Percentiles rank a stretch among this genome's conserved stretches.
phyloP scores from a whole-genome alignment of 306 rosid genomes.

The Corylus heterophylla region DNA sequence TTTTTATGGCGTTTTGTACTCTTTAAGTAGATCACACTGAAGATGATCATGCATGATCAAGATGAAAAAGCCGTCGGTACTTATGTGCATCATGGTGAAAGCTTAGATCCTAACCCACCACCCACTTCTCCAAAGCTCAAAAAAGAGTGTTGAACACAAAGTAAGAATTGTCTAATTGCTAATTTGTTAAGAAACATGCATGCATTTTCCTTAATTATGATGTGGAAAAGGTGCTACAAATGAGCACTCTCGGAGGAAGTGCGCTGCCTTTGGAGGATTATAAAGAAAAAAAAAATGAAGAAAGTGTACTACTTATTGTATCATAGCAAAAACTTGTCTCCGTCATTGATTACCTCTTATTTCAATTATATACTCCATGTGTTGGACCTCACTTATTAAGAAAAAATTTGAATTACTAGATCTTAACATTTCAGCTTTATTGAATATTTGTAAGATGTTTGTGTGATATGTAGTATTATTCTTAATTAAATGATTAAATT shows the following conservation, averaged over 20 bases:
- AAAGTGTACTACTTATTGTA: no score
- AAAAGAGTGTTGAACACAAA: neutral
- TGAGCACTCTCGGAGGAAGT: neutral
- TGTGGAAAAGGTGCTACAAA: neutral
- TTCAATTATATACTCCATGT: no score
- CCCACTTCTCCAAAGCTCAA: neutral
- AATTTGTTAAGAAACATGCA: neutral
- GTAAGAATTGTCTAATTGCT: neutral
- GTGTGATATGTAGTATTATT: no score
- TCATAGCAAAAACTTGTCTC: no score
- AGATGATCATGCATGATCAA: neutral
- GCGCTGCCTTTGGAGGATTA: neutral
- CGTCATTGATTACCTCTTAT: no score
- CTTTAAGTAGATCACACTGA: constrained; percentile 12
- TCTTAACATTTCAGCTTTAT: no score
- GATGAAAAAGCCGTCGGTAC: constrained; percentile 6
- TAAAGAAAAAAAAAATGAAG: neutral
- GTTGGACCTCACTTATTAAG: no score
- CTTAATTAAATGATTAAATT: no score
- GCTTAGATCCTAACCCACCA: neutral
- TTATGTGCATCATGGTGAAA: neutral
- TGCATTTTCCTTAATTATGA: neutral
- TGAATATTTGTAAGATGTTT: no score
- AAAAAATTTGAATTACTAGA: no score
- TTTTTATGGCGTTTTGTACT: constrained; percentile 13